A percentile compares a stretch with the other conserved stretches of the same genome.
phyloP scores from a whole-genome alignment of 495 filamentous ascomycete genomes.

The Parathielavia appendiculata region DNA sequence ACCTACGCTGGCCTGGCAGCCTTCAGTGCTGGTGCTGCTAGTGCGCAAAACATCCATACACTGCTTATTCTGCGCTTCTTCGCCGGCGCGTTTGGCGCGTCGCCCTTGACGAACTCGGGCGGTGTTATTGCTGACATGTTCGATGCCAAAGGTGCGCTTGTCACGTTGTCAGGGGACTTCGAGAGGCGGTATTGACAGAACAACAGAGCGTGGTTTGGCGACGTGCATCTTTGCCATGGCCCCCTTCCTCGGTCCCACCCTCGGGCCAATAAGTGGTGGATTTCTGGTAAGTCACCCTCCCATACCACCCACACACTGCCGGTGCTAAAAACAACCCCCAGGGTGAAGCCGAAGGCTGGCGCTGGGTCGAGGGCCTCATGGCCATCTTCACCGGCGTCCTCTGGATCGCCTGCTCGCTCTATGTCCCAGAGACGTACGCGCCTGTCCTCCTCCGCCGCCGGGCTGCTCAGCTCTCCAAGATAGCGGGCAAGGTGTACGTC shows the following conservation, averaged over 20 bases:
- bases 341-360: slow-evolving; percentile 48
- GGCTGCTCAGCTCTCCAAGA: slow-evolving; percentile 58
- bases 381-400: slow-evolving; percentile 66
- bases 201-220: slow-evolving; percentile 57
- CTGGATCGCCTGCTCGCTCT: slow-evolving; percentile 55
- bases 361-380: slow-evolving; percentile 61
- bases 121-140: slow-evolving; percentile 77
- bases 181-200: neutral
- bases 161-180: too few species aligned
- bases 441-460: slow-evolving; percentile 64
- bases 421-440: slow-evolving; percentile 81
- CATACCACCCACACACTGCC: neutral
- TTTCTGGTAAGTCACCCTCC: slow-evolving; percentile 51
- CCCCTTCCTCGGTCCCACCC: slow-evolving; percentile 64
- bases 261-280: slow-evolving; percentile 55
- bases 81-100: slow-evolving; percentile 71
- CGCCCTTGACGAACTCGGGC: slow-evolving; percentile 66
- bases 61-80: slow-evolving; percentile 74
- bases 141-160: slow-evolving; percentile 34
- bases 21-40: slow-evolving; percentile 63
- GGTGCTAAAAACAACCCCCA: slow-evolving; percentile 1
- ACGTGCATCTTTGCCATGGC: slow-evolving; percentile 60
- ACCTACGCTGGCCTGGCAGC: slow-evolving; percentile 60
- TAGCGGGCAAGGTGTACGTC: slow-evolving; percentile 60
- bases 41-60: slow-evolving; percentile 57